Evolutionary conservation across 108 stramenopile genomes (phyloP), one percentile per base, ranked within the genome.

Genomic region (Cyclostephanos tholiformis): DNA sequence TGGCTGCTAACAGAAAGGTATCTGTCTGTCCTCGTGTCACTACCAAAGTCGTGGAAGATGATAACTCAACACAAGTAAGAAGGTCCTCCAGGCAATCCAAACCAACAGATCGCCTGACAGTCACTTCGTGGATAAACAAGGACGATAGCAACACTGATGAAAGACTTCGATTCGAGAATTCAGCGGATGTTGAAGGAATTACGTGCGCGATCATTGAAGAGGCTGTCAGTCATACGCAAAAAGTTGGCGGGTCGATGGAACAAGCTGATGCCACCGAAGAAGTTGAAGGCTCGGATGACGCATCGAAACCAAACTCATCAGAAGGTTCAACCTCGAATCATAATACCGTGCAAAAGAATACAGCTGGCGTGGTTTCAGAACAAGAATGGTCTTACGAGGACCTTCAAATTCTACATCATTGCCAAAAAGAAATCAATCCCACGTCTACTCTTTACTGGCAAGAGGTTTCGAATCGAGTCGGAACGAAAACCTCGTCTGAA

Each of bases 391-490:
- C 44, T 23, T n/a, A 48, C 12, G 51, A 51, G 20, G 71, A 72
- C n/a, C 7, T 58, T 46, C 11, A 39, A 62, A 43, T 19, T 14
- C 29, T 61, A 59, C 59, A 43, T 22, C 16, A 39, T 19, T 84
- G 82, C 23, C 82, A 83, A 17, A 43, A 66, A 55, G 57, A 65
- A 53, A 82, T 85, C 7, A 71, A 89, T 58, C 86, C 86, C 46
- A 85, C 53, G 32, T 89, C 88, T 11, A 53, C 50, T 44, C 58
- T 73, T 25, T 89, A 82, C 52, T 89, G 88, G 86, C 69, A 83
- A 12, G 80, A 87, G 35, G 74, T 89, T 20, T 67, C 85, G 19
- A 67, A 59, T 17, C 20, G 30, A 16, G 83, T 87, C 2, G 65
- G 67, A 25, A 61, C 71, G 5, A 85, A 82, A 60, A 56, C 75